Evolutionary conservation across 2,329 filamentous ascomycete genomes (phyloP), one percentile per base, ranked within the genome.

Genomic region (Fusarium sulawesiense): DNA sequence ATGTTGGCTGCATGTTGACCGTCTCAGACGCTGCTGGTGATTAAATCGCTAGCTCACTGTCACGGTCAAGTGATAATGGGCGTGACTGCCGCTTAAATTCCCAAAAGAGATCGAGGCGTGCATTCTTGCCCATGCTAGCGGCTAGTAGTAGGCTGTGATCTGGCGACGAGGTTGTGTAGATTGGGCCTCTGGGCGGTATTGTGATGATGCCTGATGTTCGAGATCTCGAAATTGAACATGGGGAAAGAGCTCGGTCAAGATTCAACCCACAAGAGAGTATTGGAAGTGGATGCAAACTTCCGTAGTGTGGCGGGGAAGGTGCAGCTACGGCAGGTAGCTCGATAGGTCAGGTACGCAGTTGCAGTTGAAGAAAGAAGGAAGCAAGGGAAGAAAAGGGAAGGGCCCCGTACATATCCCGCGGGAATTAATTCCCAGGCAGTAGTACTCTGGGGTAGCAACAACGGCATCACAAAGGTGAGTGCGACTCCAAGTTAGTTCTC

Each of bases 261-360:
- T 42, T 62, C 23, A 59, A 47, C 47, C 41, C 45, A 51, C 37
- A 55, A 27, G 42, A 41, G 40, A 18, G 42, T 41, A 71, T 60
- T 50, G 25, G 23, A 51, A 65, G 68, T 68, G 68, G 68, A 59
- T 56, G 62, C 55, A 34, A 40, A 49, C 37, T 50, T 66, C 46
- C 63, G 50, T 71, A 55, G 64, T 47, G 64, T 51, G 64, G 68
- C 59, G 59, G 68, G 68, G 65, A 66, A 69, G 60, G 25, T 72
- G 60, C 46, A 72, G 64, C 57, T 63, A 56, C 59, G 34, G 49
- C 40, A 51, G 32, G 47, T 60, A 46, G 53, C 48, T 56, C 27
- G 30, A 25, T 48, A 30, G 45, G 54, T 30, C 44, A 64, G 46
- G 53, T 30, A 66, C 62, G 30, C 30, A 66, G 23, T 21, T 21